A percentile compares a stretch with the other conserved stretches of the same genome.
Conservation (phyloP, 192 early-diverging fungal genomes). For the Tieghemiomyces parasiticus region DNA sequence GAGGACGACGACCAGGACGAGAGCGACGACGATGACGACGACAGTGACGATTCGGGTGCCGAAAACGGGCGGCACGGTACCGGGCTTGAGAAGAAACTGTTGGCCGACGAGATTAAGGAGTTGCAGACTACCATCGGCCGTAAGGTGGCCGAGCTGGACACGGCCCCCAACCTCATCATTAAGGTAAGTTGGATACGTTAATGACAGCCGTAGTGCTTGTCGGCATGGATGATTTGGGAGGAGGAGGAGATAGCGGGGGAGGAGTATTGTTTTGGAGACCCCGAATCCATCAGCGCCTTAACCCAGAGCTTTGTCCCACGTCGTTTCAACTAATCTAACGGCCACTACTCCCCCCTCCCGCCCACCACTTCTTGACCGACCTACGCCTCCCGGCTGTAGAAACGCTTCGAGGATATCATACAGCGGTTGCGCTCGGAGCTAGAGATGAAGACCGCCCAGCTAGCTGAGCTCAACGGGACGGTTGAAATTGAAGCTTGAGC, state of each 20-base stretch:
- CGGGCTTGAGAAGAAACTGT: constrained; percentile 20
- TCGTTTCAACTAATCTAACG: neutral
- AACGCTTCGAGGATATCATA: constrained; percentile 51
- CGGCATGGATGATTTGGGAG: too few relatives aligned
- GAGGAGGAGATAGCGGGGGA: too few relatives aligned
- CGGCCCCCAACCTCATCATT: constrained; percentile 55
- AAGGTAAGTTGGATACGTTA: constrained; percentile 29
- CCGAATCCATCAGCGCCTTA: too few relatives aligned
- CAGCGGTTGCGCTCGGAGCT: constrained; percentile 39
- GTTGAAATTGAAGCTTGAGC: too few relatives aligned
- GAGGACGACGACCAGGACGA: constrained; percentile 25
- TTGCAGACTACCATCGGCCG: constrained; percentile 39
- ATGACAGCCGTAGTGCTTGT: too few relatives aligned
- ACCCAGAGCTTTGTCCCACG: neutral
- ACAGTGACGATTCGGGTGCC: constrained; percentile 14
- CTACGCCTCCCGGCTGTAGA: too few relatives aligned
- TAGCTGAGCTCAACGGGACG: constrained; percentile 25
- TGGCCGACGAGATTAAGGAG: constrained; percentile 47
- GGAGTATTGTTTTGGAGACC: too few relatives aligned
- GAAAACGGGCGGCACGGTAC: neutral
- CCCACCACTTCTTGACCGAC: too few relatives aligned
- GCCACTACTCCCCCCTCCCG: neutral
- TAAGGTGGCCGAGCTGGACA: constrained; percentile 30
- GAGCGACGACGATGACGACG: constrained; percentile 11
- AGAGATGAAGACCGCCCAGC: constrained; percentile 39